Percentiles rank a stretch among this genome's conserved stretches.
Evolutionary conservation across 176 grass and related monocot genomes (phyloP).

Genomic region (Alloteropsis semialata): DNA sequence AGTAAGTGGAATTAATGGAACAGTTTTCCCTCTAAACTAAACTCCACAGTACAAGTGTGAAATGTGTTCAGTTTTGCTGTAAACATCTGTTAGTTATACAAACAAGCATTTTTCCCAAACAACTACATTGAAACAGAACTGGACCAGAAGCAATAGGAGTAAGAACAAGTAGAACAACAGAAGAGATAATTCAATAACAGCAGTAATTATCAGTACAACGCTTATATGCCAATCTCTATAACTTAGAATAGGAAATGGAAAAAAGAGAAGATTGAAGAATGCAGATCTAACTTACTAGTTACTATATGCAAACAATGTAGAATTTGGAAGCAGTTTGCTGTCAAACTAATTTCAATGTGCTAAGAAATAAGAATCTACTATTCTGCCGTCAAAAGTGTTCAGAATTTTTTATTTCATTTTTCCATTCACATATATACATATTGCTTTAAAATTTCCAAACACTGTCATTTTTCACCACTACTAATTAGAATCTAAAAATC

Average conservation of each 20-base stretch:
- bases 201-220: neutral
- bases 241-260: neutral
- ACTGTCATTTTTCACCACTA: neutral
- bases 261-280: neutral
- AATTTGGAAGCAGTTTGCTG: neutral
- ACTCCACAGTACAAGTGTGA: neutral
- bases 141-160: neutral
- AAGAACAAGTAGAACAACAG: neutral
- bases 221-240: neutral
- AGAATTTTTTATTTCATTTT: neutral
- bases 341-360: neutral
- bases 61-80: neutral
- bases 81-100: constrained; percentile 4
- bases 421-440: neutral
- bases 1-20: constrained; percentile 8
- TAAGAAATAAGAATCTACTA: neutral
- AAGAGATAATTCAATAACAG: constrained; percentile 10
- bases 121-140: constrained; percentile 14
- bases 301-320: neutral
- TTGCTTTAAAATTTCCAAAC: neutral
- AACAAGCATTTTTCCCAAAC: constrained; percentile 5
- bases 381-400: neutral
- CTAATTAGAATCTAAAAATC: neutral
- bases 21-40: neutral
- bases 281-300: neutral